Percentiles rank a stretch among this genome's conserved stretches.
phyloP scores from a whole-genome alignment of 2,329 filamentous ascomycete species.

The Pseudogymnoascus sp. region DNA sequence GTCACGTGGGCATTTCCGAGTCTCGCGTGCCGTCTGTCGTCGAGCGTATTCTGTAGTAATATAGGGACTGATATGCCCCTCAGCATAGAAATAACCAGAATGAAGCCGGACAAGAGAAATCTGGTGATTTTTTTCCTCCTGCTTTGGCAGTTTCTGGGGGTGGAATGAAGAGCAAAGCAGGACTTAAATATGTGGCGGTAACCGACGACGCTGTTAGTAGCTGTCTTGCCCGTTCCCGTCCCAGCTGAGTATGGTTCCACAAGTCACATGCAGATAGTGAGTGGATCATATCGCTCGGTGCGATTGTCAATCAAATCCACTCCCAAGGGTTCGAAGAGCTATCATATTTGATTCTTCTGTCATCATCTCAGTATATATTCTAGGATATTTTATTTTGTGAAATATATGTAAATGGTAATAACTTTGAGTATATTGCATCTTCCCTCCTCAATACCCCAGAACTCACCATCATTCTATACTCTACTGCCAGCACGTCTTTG shows the following conservation, averaged over 20 bases:
- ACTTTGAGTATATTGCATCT: neutral
- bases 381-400: neutral
- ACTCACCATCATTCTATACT: neutral
- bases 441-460: neutral
- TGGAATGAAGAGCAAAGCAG: neutral
- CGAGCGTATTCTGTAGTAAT: neutral
- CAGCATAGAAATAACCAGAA: neutral
- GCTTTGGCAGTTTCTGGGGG: neutral
- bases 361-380: neutral
- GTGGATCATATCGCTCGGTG: neutral
- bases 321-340: neutral
- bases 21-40: neutral
- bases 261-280: neutral
- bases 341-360: neutral
- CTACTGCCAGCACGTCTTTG: neutral
- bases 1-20: constrained; percentile 4
- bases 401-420: neutral
- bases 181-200: neutral
- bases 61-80: neutral
- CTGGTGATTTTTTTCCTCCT: neutral
- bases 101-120: neutral
- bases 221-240: neutral
- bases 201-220: too few relatives aligned
- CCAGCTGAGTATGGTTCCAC: neutral
- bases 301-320: neutral